Conservation (phyloP, 73 alveolate species). For the Paramecium pentaurelia region DNA sequence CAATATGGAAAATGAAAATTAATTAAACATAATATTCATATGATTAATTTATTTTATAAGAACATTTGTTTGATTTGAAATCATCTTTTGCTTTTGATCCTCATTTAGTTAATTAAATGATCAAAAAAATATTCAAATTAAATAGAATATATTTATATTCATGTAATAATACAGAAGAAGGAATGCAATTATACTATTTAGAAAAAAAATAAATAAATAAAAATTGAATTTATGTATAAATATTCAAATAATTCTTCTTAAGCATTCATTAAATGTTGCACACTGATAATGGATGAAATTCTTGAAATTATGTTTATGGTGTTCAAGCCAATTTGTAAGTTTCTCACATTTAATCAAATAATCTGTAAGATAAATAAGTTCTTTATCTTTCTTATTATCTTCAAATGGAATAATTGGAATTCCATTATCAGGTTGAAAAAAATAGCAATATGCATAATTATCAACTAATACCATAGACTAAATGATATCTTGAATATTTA, state of each 20-base stretch:
- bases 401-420: conserved; percentile 77
- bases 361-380: background rate
- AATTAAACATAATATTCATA: background rate
- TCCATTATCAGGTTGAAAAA: conserved; percentile 69
- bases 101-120: no score
- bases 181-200: no score
- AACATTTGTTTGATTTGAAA: no score
- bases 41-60: background rate
- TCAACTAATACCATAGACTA: conserved; percentile 27
- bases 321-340: background rate
- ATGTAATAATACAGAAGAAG: no score
- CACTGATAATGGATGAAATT: background rate
- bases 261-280: background rate
- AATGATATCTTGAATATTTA: background rate
- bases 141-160: no score
- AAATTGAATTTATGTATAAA: background rate
- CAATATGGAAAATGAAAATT: conserved; percentile 37
- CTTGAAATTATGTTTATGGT: background rate
- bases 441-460: conserved; percentile 55
- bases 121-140: no score
- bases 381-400: conserved; percentile 69
- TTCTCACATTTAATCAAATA: background rate
- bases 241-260: background rate
- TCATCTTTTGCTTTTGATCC: no score
- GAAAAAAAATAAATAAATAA: no score